These are phyloP conservation scores for Tetrahymena thermophila DNA, from an alignment of 73 alveolate genomes.

Conservation along the genomic window DNA sequence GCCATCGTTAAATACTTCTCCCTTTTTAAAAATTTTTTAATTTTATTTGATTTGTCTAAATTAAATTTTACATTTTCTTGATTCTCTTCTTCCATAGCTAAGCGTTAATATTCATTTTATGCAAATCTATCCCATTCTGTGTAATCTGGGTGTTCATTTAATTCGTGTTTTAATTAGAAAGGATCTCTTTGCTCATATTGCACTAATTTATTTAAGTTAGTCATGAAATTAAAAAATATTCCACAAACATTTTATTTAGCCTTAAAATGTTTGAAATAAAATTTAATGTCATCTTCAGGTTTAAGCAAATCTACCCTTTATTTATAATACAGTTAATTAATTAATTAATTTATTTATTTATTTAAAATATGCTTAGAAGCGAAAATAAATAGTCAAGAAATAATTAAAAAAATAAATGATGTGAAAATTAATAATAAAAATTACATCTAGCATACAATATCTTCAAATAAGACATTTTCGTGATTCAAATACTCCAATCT, in stretches of 20 bases:
- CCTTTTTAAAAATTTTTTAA: background rate
- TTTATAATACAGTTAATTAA: too few relatives aligned
- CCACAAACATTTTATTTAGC: slow-evolving; percentile 68
- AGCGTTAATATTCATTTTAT: slow-evolving; percentile 83
- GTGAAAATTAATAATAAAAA: background rate
- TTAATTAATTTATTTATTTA: too few relatives aligned
- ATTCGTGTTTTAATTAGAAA: slow-evolving; percentile 54
- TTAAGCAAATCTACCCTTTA: slow-evolving; percentile 33
- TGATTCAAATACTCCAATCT: slow-evolving; percentile 91
- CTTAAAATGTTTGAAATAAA: slow-evolving; percentile 74
- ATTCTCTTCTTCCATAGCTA: slow-evolving; percentile 97
- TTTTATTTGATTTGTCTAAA: background rate
- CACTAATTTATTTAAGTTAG: slow-evolving; percentile 61
- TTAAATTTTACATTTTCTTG: slow-evolving; percentile 52
- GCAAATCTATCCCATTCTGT: slow-evolving; percentile 99
- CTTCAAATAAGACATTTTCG: slow-evolving; percentile 91
- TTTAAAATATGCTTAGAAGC: background rate
- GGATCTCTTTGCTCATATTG: slow-evolving; percentile 75
- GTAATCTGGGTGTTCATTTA: slow-evolving; percentile 86
- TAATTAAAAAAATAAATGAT: background rate
- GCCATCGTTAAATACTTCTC: background rate
- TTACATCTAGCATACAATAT: slow-evolving; percentile 85
- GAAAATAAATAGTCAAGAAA: too few relatives aligned
- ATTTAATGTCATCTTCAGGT: slow-evolving; percentile 73
- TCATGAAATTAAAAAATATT: slow-evolving; percentile 83